These are phyloP conservation scores for Oehlia diaphana DNA, from an alignment of 192 early-diverging fungal species.

Conservation along the genomic window DNA sequence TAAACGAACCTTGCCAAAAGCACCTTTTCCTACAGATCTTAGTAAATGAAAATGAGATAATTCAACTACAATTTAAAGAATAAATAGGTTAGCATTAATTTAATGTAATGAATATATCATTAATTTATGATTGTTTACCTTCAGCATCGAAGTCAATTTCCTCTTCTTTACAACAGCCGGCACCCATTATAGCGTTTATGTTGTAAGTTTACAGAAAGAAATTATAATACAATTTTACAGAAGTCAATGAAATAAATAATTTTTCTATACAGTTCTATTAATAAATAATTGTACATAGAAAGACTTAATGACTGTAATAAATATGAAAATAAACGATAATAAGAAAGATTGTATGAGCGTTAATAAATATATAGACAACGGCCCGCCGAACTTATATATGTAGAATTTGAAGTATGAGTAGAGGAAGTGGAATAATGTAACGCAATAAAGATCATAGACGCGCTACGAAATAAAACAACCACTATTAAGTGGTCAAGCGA, in stretches of 20 bases:
- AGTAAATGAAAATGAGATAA: slow-evolving; percentile 89
- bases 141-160: slow-evolving; percentile 71
- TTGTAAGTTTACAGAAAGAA: no score
- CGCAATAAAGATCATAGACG: not conserved
- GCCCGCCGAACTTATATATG: slow-evolving; percentile 2
- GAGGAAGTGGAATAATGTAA: not conserved
- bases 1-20: slow-evolving; percentile 84
- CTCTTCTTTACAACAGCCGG: slow-evolving; percentile 58
- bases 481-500: not conserved
- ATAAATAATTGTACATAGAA: not conserved
- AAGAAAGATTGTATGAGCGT: not conserved
- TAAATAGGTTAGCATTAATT: not conserved
- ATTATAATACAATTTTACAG: not conserved
- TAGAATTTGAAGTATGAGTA: not conserved
- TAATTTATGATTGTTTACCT: slow-evolving; percentile 44
- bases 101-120: not conserved
- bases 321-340: not conserved
- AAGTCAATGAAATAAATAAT: not conserved
- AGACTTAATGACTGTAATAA: not conserved
- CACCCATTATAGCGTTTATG: slow-evolving; percentile 40
- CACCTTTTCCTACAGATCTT: slow-evolving; percentile 89
- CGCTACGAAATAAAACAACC: not conserved
- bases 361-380: not conserved
- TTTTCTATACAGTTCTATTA: not conserved
- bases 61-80: slow-evolving; percentile 54